Conservation (phyloP, 2,329 filamentous ascomycete species). For the Ascosphaera pollenicola region DNA sequence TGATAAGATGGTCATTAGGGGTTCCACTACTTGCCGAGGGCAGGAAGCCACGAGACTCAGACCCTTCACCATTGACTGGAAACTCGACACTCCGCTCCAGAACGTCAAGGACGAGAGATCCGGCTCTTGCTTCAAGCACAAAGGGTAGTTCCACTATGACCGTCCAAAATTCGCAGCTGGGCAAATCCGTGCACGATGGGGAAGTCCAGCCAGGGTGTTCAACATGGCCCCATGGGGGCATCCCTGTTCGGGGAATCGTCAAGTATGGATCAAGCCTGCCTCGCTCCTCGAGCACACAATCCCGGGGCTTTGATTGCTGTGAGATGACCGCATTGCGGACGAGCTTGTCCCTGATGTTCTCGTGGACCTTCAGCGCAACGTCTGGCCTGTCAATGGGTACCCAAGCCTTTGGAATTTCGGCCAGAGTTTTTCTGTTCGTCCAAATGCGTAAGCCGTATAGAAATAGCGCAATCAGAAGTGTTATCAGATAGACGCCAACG, state of each 20-base stretch:
- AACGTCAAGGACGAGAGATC: slow-evolving; percentile 51
- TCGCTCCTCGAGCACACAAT: slow-evolving; percentile 24
- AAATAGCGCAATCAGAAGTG: slow-evolving; percentile 45
- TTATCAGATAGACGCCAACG: slow-evolving; percentile 51
- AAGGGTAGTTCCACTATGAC: slow-evolving; percentile 72
- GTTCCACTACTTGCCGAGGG: not conserved
- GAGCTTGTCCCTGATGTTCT: slow-evolving; percentile 51
- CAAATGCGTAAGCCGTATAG: slow-evolving; percentile 73
- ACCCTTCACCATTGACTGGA: not conserved
- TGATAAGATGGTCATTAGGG: slow-evolving; percentile 35
- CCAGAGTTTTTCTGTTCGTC: slow-evolving; percentile 57
- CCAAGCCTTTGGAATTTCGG: slow-evolving; percentile 68
- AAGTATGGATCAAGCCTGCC: slow-evolving; percentile 4
- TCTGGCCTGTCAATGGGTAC: slow-evolving; percentile 73
- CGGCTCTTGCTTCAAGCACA: slow-evolving; percentile 75
- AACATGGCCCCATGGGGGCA: slow-evolving; percentile 58
- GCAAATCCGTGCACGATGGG: slow-evolving; percentile 49
- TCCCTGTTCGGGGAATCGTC: slow-evolving; percentile 14
- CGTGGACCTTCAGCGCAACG: slow-evolving; percentile 49
- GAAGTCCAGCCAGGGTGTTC: slow-evolving; percentile 78
- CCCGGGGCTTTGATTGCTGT: slow-evolving; percentile 51
- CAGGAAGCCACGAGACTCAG: not conserved
- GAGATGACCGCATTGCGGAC: slow-evolving; percentile 60
- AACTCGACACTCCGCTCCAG: not conserved
- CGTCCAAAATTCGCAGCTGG: slow-evolving; percentile 60